Percentiles rank a stretch among this genome's conserved stretches.
Conservation (phyloP, 345 rosid genomes). For the Salix brachista region DNA sequence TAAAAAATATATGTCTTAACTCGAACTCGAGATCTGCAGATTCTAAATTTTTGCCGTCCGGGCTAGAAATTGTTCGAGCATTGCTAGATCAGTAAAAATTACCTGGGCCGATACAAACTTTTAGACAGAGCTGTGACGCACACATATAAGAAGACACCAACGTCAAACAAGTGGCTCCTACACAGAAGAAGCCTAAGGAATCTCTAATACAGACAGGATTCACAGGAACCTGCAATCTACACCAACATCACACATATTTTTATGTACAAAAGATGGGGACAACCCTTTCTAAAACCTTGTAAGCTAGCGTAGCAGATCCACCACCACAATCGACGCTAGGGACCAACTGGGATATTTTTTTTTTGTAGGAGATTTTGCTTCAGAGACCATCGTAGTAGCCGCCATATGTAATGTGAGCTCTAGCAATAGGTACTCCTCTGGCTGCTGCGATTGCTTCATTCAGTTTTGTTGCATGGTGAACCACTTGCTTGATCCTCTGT, state of each 20-base stretch:
- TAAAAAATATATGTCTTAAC: no score
- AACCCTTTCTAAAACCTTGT: slow-evolving; percentile 1
- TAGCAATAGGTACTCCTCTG: slow-evolving; percentile 62
- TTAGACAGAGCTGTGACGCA: neutral
- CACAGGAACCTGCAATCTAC: slow-evolving; percentile 12
- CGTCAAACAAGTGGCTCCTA: neutral
- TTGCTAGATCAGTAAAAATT: neutral
- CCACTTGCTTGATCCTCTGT: slow-evolving; percentile 74
- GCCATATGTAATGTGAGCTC: slow-evolving; percentile 74
- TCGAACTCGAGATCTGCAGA: no score
- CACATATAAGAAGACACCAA: neutral
- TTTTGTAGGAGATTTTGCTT: slow-evolving; percentile 1
- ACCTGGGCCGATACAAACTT: neutral
- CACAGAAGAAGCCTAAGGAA: neutral
- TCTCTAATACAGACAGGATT: slow-evolving; percentile 15
- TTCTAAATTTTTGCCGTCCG: no score
- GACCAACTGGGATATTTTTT: neutral
- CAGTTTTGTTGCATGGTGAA: slow-evolving; percentile 52
- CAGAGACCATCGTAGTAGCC: slow-evolving; percentile 63
- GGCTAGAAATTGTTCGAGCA: neutral
- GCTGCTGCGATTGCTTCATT: slow-evolving; percentile 65
- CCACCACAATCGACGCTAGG: slow-evolving; percentile 5
- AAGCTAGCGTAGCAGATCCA: neutral
- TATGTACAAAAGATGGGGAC: slow-evolving; percentile 13
- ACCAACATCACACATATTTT: neutral